A percentile compares a stretch with the other conserved stretches of the same genome.
Evolutionary conservation across 2,329 filamentous ascomycete genomes (phyloP).

Genomic region (Claviceps pazoutovae): DNA sequence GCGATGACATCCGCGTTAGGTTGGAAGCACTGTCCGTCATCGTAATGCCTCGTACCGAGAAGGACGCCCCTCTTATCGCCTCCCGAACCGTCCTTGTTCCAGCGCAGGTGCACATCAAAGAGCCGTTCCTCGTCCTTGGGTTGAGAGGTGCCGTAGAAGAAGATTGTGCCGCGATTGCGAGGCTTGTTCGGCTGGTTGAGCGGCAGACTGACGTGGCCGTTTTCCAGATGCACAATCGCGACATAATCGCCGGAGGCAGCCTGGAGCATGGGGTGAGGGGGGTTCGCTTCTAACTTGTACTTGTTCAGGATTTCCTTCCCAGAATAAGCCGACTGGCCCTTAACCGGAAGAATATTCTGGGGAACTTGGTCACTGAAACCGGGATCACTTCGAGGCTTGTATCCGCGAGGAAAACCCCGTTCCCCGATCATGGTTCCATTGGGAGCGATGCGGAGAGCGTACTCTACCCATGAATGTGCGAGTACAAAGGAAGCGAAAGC

Average conservation of each 20-base stretch:
- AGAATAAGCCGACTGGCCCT: slow-evolving; percentile 50
- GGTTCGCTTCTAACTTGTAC: slow-evolving; percentile 21
- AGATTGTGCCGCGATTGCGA: slow-evolving; percentile 55
- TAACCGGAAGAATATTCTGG: slow-evolving; percentile 47
- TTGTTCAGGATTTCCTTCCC: slow-evolving; percentile 38
- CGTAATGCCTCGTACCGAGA: slow-evolving; percentile 65
- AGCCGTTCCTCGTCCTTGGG: slow-evolving; percentile 36
- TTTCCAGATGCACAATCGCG: slow-evolving; percentile 57
- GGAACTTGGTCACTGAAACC: slow-evolving; percentile 45
- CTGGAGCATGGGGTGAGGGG: slow-evolving; percentile 47
- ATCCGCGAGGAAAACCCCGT: slow-evolving; percentile 64
- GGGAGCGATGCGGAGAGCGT: slow-evolving; percentile 53
- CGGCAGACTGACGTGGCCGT: slow-evolving; percentile 57
- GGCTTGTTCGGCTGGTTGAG: slow-evolving; percentile 44
- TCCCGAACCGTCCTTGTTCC: slow-evolving; percentile 69
- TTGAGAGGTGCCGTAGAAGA: slow-evolving; percentile 55
- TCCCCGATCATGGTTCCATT: slow-evolving; percentile 61
- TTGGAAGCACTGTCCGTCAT: slow-evolving; percentile 86
- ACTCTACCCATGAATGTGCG: slow-evolving; percentile 76
- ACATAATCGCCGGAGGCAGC: slow-evolving; percentile 48
- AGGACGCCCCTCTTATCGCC: slow-evolving; percentile 67
- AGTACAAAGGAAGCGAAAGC: slow-evolving; percentile 17
- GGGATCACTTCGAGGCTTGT: slow-evolving; percentile 39
- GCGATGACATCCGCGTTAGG: slow-evolving; percentile 48
- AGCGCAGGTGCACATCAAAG: slow-evolving; percentile 56